phyloP scores from a whole-genome alignment of 1,284 basidiomycete species.

The Cutaneotrichosporon mucoides region DNA sequence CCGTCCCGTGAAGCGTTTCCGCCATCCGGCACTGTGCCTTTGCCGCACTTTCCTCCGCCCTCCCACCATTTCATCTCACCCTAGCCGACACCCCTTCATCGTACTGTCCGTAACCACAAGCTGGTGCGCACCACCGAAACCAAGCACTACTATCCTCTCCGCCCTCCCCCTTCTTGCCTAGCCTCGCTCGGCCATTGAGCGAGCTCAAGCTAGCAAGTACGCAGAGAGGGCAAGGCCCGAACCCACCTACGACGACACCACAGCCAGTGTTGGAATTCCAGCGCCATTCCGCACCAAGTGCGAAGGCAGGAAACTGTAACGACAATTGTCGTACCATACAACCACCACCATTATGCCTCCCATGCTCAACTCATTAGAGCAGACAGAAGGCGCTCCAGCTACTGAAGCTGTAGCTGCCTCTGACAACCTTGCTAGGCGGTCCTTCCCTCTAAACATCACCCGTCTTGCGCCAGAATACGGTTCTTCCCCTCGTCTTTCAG shows the following conservation, averaged over 20 bases:
- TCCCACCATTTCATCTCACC: background rate
- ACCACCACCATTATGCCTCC: too few relatives aligned
- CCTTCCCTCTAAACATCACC: background rate
- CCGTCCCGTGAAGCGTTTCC: slow-evolving; percentile 1
- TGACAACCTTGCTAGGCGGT: too few relatives aligned
- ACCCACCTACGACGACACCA: too few relatives aligned
- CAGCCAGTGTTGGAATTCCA: too few relatives aligned
- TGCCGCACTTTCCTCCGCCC: background rate
- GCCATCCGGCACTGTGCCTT: slow-evolving; percentile 2
- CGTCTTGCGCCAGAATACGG: slow-evolving; percentile 1
- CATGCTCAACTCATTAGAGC: background rate
- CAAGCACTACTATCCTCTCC: too few relatives aligned
- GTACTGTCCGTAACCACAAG: background rate
- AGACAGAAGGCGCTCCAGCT: background rate
- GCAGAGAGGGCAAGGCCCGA: too few relatives aligned
- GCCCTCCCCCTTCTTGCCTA: too few relatives aligned
- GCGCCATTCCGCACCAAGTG: too few relatives aligned
- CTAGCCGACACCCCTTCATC: background rate
- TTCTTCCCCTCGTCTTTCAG: background rate
- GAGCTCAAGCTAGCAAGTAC: too few relatives aligned
- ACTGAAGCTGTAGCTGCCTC: background rate
- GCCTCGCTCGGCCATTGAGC: too few relatives aligned
- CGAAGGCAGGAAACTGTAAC: too few relatives aligned
- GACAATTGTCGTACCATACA: too few relatives aligned
- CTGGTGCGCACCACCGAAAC: background rate